Base-by-base conservation (phyloP, 352 stramenopile species). In the Phytopythium aichiense region DNA sequence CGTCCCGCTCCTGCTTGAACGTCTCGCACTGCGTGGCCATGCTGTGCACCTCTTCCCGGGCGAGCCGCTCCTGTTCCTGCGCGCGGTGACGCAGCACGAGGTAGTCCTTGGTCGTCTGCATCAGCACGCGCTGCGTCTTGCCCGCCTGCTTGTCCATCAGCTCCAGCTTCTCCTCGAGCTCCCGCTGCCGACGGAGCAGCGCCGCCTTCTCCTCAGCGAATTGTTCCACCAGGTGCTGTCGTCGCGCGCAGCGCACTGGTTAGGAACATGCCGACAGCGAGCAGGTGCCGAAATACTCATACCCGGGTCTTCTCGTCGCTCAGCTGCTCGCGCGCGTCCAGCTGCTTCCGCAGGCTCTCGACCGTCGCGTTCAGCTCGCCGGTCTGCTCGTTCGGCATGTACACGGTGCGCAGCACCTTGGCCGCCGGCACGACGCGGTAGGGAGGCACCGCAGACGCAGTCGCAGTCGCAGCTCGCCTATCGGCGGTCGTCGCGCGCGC, bases 81-180 rank as follows among this genome's bases (percentile, higher is more conserved):
- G 79, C 76, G 23, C 88, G 69, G 65, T 94, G 82, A 0, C 82
- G 80, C 43, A 90, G 58, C 23, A 92, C 79, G 50, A 94, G 60
- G 54, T 91, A 94, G 63, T 92, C 82, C 63, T 84, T 88, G 16
- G 81, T 92, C 3, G 81, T 88, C 73, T 89, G 71, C 2, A 74
- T 75, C 23, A 94, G 63, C 42, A 94, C 40, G 12, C 72, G 72
- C 58, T 91, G 74, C 1, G 77, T 72, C 30, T 88, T 89, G 54
- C 73, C 65, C 0, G 84, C 56, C 61, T 91, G 68, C 30, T 74
- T 72, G 51, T 88, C 76, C 13, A 87, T 40, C 0, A 73, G 48
- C 13, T 59, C 64, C 23, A 64, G 72, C 28, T 81, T 68, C 7
- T 77, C 67, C 35, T 82, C 65, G 15, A 81, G 46, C 9, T 82